Percentiles rank a stretch among this genome's conserved stretches.
Evolutionary conservation across 1,284 basidiomycete genomes (phyloP).

Genomic region (Rhodotorula sp.): DNA sequence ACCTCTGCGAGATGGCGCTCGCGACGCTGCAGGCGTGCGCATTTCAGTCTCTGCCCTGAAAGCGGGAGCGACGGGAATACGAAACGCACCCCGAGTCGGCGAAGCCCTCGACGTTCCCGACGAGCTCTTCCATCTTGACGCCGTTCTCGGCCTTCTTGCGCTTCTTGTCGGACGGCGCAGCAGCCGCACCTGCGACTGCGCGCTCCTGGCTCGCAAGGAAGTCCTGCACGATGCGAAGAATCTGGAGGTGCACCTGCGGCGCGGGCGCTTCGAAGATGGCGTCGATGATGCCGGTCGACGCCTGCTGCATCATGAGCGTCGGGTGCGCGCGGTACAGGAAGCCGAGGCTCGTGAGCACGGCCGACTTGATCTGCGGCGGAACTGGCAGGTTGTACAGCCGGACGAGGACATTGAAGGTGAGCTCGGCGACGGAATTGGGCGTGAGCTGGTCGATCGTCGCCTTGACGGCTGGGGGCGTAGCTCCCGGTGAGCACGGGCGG

Average conservation of each 20-base stretch:
- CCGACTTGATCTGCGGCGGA: conserved; percentile 61
- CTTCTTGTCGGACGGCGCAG: conserved; percentile 56
- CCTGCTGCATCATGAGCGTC: conserved; percentile 75
- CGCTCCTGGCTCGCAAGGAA: conserved; percentile 65
- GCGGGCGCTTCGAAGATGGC: conserved; percentile 71
- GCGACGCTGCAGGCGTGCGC: conserved; percentile 66
- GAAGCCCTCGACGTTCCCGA: conserved; percentile 90
- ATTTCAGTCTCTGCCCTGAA: background rate
- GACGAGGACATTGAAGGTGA: conserved; percentile 74
- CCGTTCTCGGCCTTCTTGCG: conserved; percentile 10
- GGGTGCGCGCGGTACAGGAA: conserved; percentile 92
- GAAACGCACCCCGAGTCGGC: conserved; percentile 83
- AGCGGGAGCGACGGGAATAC: background rate
- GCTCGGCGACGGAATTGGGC: conserved; percentile 72
- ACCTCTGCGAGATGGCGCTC: conserved; percentile 90
- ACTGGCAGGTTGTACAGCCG: conserved; percentile 66
- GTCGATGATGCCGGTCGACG: conserved; percentile 84
- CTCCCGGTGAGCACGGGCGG: background rate
- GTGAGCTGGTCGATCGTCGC: conserved; percentile 60
- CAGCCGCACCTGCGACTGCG: conserved; percentile 50
- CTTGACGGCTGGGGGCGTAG: conserved; percentile 11
- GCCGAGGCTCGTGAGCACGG: conserved; percentile 74
- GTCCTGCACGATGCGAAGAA: conserved; percentile 86
- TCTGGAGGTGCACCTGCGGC: conserved; percentile 59
- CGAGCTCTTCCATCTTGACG: conserved; percentile 61